Evolutionary conservation across 2,329 filamentous ascomycete species (phyloP).

Genomic region (Coleophoma cylindrospora): DNA sequence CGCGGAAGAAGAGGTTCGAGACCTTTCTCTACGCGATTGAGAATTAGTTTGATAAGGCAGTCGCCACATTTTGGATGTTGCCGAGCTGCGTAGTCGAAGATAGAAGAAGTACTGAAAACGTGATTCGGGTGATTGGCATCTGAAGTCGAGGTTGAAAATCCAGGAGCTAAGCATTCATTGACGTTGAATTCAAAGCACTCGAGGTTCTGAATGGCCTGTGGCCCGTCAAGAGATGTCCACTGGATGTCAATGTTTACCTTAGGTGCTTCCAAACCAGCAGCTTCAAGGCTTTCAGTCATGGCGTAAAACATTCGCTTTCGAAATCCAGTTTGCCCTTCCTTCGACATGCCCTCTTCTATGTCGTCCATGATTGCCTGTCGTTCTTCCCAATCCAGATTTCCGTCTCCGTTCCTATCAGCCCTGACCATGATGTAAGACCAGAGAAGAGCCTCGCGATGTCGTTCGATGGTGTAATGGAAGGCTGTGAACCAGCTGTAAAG

Average conservation of each 20-base stretch:
- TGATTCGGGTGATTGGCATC: constrained; percentile 29
- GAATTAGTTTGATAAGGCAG: constrained; percentile 34
- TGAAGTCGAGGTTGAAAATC: constrained; percentile 30
- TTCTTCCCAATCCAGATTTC: constrained; percentile 34
- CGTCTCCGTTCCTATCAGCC: constrained; percentile 31
- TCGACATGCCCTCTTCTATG: constrained; percentile 29
- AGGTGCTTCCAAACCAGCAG: constrained; percentile 33
- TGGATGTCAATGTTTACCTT: constrained; percentile 33
- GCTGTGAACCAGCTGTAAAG: constrained; percentile 36
- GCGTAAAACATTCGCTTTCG: constrained; percentile 34
- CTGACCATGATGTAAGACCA: constrained; percentile 37
- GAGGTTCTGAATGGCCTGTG: constrained; percentile 31
- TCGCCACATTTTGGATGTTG: constrained; percentile 35
- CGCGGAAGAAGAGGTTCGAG: constrained; percentile 32
- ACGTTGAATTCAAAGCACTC: constrained; percentile 35
- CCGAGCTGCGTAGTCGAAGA: constrained; percentile 32
- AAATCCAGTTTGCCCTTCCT: constrained; percentile 24
- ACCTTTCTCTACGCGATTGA: constrained; percentile 29
- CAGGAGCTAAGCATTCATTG: constrained; percentile 36
- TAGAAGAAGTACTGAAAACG: constrained; percentile 31
- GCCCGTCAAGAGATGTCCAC: constrained; percentile 38
- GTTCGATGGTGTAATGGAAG: constrained; percentile 39
- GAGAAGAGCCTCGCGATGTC: constrained; percentile 35
- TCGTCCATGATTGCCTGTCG: constrained; percentile 30
- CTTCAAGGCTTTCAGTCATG: constrained; percentile 27